Percentiles rank a stretch among this genome's conserved stretches.
Evolutionary conservation across 108 stramenopile genomes (phyloP).

Genomic region (Stephanodiscus triporus): DNA sequence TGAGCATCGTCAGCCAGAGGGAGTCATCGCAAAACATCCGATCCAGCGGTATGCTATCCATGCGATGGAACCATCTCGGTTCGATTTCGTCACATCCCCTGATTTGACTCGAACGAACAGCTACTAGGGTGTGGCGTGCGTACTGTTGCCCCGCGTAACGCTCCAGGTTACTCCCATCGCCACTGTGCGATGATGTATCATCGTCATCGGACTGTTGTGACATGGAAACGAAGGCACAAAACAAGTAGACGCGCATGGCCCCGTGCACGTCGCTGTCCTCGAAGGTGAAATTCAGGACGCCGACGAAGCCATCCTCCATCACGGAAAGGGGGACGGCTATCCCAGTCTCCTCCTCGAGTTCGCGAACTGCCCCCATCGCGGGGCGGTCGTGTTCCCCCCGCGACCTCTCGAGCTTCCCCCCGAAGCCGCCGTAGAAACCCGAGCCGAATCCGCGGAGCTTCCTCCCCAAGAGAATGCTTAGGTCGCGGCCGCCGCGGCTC

Average conservation of each 20-base stretch:
- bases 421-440: constrained; percentile 78
- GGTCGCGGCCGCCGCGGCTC: constrained; percentile 12
- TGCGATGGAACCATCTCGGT: constrained; percentile 69
- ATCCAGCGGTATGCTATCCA: constrained; percentile 62
- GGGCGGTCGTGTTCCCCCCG: constrained; percentile 32
- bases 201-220: background rate
- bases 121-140: constrained; percentile 9
- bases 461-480: constrained; percentile 65
- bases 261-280: constrained; percentile 50
- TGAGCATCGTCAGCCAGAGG: constrained; percentile 62
- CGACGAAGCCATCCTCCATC: constrained; percentile 62
- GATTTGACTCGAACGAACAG: constrained; percentile 43
- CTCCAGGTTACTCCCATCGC: background rate
- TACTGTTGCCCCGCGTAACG: background rate
- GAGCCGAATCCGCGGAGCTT: constrained; percentile 78
- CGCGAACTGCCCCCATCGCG: constrained; percentile 64
- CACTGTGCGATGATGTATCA: background rate
- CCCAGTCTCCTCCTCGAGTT: constrained; percentile 72
- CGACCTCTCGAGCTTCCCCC: constrained; percentile 63
- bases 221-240: constrained; percentile 53
- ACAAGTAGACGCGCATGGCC: constrained; percentile 76
- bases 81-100: constrained; percentile 78
- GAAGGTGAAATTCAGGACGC: constrained; percentile 67
- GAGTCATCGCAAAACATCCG: constrained; percentile 89
- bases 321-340: constrained; percentile 40